Evolutionary conservation across 257 asterid species (phyloP).

Genomic region (Solanum rostratum): DNA sequence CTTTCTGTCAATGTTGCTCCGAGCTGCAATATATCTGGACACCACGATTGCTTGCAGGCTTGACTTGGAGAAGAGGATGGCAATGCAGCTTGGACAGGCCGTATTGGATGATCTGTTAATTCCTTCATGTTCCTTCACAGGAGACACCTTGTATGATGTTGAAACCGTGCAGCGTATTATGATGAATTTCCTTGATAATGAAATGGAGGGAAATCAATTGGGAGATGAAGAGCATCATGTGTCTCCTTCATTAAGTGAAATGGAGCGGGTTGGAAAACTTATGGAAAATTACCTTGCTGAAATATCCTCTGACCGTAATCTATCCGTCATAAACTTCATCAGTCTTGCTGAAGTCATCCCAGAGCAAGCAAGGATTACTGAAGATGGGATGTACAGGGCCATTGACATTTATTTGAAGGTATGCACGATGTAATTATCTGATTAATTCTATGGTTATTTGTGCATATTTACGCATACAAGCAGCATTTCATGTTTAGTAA

Average conservation of each 20-base stretch:
- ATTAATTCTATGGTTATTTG: not conserved
- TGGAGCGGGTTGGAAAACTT: constrained; percentile 42
- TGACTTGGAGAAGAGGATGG: constrained; percentile 80
- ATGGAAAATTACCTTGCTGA: constrained; percentile 71
- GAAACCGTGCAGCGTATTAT: constrained; percentile 63
- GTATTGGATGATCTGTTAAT: constrained; percentile 62
- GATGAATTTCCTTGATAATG: constrained; percentile 43
- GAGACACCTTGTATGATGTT: constrained; percentile 68
- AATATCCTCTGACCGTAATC: constrained; percentile 56
- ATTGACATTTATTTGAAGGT: constrained; percentile 88
- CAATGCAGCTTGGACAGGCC: constrained; percentile 64
- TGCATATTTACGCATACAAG: not conserved
- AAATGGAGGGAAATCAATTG: constrained; percentile 26
- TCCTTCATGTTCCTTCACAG: constrained; percentile 58
- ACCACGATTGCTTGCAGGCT: constrained; percentile 82
- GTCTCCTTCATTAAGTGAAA: constrained; percentile 25
- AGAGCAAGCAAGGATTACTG: constrained; percentile 51
- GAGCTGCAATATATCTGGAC: constrained; percentile 68
- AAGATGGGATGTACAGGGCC: constrained; percentile 83
- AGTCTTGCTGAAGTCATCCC: constrained; percentile 59
- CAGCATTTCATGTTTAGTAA: not conserved
- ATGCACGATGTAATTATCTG: not conserved
- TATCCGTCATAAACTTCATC: constrained; percentile 42
- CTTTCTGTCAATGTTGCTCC: constrained; percentile 77
- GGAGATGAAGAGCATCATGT: constrained; percentile 27